These are phyloP conservation scores for Parascedosporium putredinis DNA, from an alignment of 2,329 filamentous ascomycete species.

Conservation along the genomic window DNA sequence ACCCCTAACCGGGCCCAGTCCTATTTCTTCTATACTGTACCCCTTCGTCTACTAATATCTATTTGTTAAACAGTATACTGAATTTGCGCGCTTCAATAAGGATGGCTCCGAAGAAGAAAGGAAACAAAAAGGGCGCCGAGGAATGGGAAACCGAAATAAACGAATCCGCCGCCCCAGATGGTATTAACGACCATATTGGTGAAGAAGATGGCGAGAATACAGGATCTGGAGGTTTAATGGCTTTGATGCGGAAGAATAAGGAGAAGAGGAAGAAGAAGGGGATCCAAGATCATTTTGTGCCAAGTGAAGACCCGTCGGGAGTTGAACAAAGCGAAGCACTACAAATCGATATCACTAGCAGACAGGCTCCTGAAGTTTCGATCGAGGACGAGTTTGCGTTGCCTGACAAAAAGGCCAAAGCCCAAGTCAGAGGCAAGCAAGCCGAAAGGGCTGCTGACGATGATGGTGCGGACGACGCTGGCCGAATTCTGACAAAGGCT, in stretches of 20 bases:
- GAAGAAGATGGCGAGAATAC: slow-evolving; percentile 41
- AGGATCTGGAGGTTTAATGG: slow-evolving; percentile 62
- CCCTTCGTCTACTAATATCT: background rate
- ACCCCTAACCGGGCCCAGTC: too few relatives aligned
- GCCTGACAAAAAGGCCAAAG: slow-evolving; percentile 64
- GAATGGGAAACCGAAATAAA: slow-evolving; percentile 94
- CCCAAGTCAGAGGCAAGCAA: slow-evolving; percentile 38
- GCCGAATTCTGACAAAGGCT: slow-evolving; percentile 83
- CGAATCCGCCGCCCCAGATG: slow-evolving; percentile 49
- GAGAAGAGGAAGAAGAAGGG: slow-evolving; percentile 89
- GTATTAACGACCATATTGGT: slow-evolving; percentile 38
- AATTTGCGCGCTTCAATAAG: slow-evolving; percentile 16
- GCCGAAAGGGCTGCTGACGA: slow-evolving; percentile 32
- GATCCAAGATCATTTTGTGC: slow-evolving; percentile 57
- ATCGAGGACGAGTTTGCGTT: slow-evolving; percentile 79
- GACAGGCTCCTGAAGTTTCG: slow-evolving; percentile 70
- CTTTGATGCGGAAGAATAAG: slow-evolving; percentile 70
- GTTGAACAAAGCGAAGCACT: slow-evolving; percentile 29
- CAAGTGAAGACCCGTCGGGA: slow-evolving; percentile 50
- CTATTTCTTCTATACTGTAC: too few relatives aligned
- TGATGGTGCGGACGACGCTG: slow-evolving; percentile 43
- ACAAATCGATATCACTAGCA: slow-evolving; percentile 21
- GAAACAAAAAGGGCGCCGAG: slow-evolving; percentile 69
- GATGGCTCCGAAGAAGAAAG: slow-evolving; percentile 95
- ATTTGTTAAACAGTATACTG: too few relatives aligned